These are phyloP conservation scores for Juglanconis oblonga DNA, from an alignment of 2,329 filamentous ascomycete genomes.

Conservation along the genomic window DNA sequence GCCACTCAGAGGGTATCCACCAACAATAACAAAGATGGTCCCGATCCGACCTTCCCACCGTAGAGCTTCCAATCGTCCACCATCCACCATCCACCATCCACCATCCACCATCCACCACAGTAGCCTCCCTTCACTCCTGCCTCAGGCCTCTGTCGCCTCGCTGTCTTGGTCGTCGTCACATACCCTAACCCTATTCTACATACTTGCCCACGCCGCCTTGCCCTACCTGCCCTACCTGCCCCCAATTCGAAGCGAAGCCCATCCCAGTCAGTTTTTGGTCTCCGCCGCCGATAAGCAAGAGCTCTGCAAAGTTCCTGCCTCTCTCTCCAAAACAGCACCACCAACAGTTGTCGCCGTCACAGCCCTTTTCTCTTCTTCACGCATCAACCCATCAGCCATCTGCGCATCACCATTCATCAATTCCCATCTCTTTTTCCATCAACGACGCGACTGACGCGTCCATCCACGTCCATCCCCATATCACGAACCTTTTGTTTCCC, in stretches of 20 bases:
- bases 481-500: slow-evolving; percentile 13
- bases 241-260: background rate
- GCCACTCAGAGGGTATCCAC: background rate
- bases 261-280: slow-evolving; percentile 5
- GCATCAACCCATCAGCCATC: slow-evolving; percentile 1
- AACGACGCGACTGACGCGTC: slow-evolving; percentile 21
- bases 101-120: background rate
- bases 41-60: background rate
- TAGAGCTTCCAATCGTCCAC: background rate
- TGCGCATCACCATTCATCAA: slow-evolving; percentile 11
- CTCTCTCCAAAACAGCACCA: slow-evolving; percentile 14
- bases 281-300: slow-evolving; percentile 12
- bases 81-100: background rate
- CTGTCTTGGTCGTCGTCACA: background rate
- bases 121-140: background rate
- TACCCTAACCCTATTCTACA: background rate
- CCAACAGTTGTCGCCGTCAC: slow-evolving; percentile 8
- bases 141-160: background rate
- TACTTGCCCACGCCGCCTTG: background rate
- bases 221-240: background rate
- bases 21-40: background rate
- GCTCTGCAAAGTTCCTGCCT: slow-evolving; percentile 11
- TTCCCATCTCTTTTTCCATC: slow-evolving; percentile 12
- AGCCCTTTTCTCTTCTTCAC: background rate
- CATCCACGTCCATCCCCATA: slow-evolving; percentile 11